phyloP scores from a whole-genome alignment of 139 green algal species.

The Trebouxia sp. region DNA sequence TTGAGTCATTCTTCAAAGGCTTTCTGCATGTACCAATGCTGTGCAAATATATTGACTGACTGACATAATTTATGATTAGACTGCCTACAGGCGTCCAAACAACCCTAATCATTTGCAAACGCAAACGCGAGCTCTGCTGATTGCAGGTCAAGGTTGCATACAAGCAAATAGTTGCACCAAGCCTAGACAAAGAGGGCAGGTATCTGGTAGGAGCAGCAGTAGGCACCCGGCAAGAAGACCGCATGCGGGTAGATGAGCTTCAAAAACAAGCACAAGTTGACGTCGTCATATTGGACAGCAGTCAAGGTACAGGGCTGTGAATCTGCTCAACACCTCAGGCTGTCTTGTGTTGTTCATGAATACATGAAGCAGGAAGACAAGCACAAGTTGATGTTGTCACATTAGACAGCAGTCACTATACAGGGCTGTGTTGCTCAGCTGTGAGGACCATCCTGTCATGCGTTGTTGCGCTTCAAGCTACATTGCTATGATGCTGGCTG shows the following conservation, averaged over 20 bases:
- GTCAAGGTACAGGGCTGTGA: slow-evolving; percentile 40
- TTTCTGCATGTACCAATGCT: too few species aligned
- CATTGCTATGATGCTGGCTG: too few species aligned
- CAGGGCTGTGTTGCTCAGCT: background rate
- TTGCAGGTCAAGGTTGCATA: slow-evolving; percentile 24
- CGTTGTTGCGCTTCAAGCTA: too few species aligned
- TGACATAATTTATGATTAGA: too few species aligned
- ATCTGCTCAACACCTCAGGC: background rate
- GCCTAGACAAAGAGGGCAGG: slow-evolving; percentile 66
- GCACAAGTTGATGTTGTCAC: background rate
- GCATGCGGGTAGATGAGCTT: slow-evolving; percentile 66
- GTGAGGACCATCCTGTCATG: too few species aligned
- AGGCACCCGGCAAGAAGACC: slow-evolving; percentile 85
- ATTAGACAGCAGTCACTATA: background rate
- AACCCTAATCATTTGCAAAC: too few species aligned
- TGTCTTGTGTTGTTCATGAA: too few species aligned
- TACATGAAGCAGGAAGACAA: background rate
- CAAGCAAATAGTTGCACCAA: slow-evolving; percentile 46
- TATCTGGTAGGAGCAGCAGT: slow-evolving; percentile 88
- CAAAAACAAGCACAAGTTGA: slow-evolving; percentile 64
- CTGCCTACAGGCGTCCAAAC: too few species aligned
- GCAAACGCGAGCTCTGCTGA: background rate
- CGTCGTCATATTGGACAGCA: slow-evolving; percentile 89
- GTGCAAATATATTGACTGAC: too few species aligned
- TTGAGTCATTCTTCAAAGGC: too few species aligned